Evolutionary conservation across 306 rosid species (phyloP).

Genomic region (Pyrus pyrifolia): DNA sequence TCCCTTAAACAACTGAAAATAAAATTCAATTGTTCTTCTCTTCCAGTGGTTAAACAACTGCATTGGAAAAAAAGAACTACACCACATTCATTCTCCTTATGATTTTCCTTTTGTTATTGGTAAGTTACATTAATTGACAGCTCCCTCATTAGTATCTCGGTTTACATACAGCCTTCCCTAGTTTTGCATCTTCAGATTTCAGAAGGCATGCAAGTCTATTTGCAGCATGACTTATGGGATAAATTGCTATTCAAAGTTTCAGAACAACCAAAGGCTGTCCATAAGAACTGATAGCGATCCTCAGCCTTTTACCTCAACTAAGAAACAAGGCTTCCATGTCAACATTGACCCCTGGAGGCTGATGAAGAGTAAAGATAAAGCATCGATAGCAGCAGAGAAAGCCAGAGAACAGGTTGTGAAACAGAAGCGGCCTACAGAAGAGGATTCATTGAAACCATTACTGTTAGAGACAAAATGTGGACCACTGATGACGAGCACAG

Average conservation of each 20-base stretch:
- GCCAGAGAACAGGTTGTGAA: conserved; percentile 64
- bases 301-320: conserved; percentile 33
- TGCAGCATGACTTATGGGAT: conserved; percentile 7
- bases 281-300: conserved; percentile 71
- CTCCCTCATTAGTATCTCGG: conserved; percentile 53
- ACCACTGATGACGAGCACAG: conserved; percentile 23
- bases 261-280: conserved; percentile 62
- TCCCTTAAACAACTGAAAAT: not conserved
- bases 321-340: conserved; percentile 57
- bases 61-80: conserved; percentile 83
- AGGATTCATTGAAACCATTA: conserved; percentile 60
- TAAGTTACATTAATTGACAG: conserved; percentile 15
- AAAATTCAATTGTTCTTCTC: not conserved
- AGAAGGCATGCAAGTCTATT: not conserved
- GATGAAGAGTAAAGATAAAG: conserved; percentile 77
- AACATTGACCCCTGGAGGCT: conserved; percentile 86
- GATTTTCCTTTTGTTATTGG: conserved; percentile 70
- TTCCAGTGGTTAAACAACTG: conserved; percentile 96
- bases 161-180: conserved; percentile 17
- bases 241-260: conserved; percentile 26
- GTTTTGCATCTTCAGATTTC: not conserved
- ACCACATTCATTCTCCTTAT: conserved; percentile 83
- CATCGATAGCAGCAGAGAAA: conserved; percentile 66
- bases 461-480: conserved; percentile 71
- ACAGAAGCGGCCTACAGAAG: conserved; percentile 42